These are phyloP conservation scores for Tillandsia leiboldiana DNA, from an alignment of 176 grass and related monocot species.

Conservation along the genomic window DNA sequence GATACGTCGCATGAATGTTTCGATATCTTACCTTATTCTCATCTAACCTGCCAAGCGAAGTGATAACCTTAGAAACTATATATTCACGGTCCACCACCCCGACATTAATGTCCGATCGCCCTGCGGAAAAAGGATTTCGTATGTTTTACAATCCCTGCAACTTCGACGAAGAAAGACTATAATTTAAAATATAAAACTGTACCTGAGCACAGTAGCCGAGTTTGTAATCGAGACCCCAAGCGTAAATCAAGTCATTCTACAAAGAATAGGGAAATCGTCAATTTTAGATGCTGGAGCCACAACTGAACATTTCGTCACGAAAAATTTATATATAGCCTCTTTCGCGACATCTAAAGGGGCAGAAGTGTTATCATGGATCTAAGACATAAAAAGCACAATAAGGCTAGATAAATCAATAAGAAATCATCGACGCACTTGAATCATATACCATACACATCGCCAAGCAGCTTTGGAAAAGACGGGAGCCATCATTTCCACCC, in stretches of 20 bases:
- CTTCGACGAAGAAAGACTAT: background rate
- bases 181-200: background rate
- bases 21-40: constrained; percentile 24
- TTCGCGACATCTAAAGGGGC: too few species aligned
- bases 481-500: constrained; percentile 95
- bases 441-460: constrained; percentile 77
- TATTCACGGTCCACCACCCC: constrained; percentile 86
- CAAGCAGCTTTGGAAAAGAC: constrained; percentile 74
- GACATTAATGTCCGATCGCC: constrained; percentile 49
- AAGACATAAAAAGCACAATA: background rate
- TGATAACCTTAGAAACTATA: constrained; percentile 56
- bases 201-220: constrained; percentile 81
- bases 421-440: constrained; percentile 31
- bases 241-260: constrained; percentile 89
- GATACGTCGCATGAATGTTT: background rate
- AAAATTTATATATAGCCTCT: too few species aligned
- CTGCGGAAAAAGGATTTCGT: background rate
- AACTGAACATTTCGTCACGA: too few species aligned
- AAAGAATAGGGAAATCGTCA: background rate
- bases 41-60: constrained; percentile 50
- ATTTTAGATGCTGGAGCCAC: background rate
- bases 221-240: constrained; percentile 85
- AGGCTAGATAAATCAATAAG: background rate
- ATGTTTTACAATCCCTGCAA: background rate
- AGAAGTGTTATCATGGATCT: background rate